These are phyloP conservation scores for Parachlorella kessleri DNA, from an alignment of 139 green algal genomes.

Conservation along the genomic window DNA sequence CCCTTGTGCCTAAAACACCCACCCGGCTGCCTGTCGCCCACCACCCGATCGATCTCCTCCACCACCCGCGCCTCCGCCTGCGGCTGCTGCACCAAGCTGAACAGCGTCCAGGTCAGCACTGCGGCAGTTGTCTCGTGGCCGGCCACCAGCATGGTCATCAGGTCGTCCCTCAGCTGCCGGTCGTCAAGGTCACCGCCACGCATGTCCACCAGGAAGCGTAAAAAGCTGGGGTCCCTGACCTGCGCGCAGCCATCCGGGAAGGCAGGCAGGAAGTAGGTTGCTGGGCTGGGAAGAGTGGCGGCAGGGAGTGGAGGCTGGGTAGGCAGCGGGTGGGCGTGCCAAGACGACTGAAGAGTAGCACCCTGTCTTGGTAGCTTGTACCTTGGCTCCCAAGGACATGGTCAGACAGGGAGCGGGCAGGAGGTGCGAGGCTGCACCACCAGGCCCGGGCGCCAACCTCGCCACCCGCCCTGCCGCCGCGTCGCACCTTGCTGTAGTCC, in stretches of 20 bases:
- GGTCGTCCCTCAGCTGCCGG: slow-evolving; percentile 96
- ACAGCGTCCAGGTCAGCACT: slow-evolving; percentile 88
- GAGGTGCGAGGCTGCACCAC: too few species aligned
- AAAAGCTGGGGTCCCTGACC: slow-evolving; percentile 90
- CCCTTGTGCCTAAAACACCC: too few species aligned
- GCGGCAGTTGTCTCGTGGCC: slow-evolving; percentile 98
- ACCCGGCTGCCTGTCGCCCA: slow-evolving; percentile 69
- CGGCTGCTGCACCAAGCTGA: slow-evolving; percentile 68
- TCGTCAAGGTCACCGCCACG: slow-evolving; percentile 86
- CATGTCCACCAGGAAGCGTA: slow-evolving; percentile 98
- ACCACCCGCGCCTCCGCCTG: slow-evolving; percentile 64
- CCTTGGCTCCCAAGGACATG: too few species aligned
- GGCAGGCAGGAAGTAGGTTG: too few species aligned
- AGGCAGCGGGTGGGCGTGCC: too few species aligned
- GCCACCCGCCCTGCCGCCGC: not conserved
- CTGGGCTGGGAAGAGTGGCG: too few species aligned
- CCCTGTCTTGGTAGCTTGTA: too few species aligned
- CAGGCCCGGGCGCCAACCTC: not conserved
- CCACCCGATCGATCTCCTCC: slow-evolving; percentile 76
- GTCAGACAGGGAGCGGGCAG: too few species aligned
- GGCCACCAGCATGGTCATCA: slow-evolving; percentile 96
- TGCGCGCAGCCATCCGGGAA: too few species aligned
- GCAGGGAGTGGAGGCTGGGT: too few species aligned
- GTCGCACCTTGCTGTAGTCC: slow-evolving; percentile 80
- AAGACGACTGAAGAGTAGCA: too few species aligned